Evolutionary conservation across 306 rosid genomes (phyloP), one percentile per base, ranked within the genome.

Genomic region (Vicia faba): DNA sequence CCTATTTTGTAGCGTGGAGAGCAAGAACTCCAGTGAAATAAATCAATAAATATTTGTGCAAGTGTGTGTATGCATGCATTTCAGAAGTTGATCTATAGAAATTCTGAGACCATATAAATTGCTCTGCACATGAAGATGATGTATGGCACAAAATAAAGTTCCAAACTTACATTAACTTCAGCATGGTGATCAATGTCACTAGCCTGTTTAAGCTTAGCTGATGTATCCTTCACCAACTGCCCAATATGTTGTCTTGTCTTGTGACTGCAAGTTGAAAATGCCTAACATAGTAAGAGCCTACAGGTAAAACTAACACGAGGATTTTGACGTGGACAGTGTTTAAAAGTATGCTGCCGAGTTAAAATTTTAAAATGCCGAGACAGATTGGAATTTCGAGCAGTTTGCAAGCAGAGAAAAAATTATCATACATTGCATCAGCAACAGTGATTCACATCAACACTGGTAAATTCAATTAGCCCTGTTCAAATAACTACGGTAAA

Each of bases 221-320:
- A 93, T 41, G 98, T 93, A 64, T 93, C 96, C 76, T 93, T 93
- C 83, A 93, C 98, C 88, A 89, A 79, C 48, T 89, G 89, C 81
- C 98, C 98, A 75, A 93, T 89, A 76, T 93, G 97, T 38, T 76
- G 83, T 78, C 98, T 88, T 51, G 96, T 88, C 88, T 93, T 93
- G 80, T 83, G 98, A 84, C 98, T 93, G 90, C 75, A 84, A 77
- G 64, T 67, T 66, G 3, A 60, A 59, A 68, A 72, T 60, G 33
- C 29, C 62, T 19, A n/a, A 49, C 64, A 61, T 6, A 13, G 14
- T 39, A 10, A 53, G 43, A 23, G 16, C 41, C 68, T 19, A 26
- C 14, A 18, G 14, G 31, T 72, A 44, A 50, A 64, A 25, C 26
- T 74, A 29, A n/a, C 50, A 28, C 12, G 53, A 68, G 5, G 11